Conservation (phyloP, 106 monocot genomes). For the Vanilla planifolia region DNA sequence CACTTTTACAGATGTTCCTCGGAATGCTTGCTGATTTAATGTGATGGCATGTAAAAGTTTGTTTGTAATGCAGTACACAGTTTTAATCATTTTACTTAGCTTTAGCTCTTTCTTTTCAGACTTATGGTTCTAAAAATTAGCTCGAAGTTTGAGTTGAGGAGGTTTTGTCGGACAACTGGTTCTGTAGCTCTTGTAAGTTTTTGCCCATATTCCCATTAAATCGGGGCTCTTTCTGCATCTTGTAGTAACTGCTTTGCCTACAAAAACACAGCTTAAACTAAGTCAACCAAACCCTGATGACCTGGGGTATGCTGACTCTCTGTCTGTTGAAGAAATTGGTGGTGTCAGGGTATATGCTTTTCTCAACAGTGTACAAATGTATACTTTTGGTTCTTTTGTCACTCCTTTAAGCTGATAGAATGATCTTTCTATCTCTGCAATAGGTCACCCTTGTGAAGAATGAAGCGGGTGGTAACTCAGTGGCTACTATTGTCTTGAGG, state of each 20-base stretch:
- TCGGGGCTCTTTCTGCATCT: background rate
- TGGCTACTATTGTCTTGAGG: slow-evolving; percentile 79
- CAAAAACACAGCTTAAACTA: slow-evolving; percentile 73
- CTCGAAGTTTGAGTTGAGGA: slow-evolving; percentile 90
- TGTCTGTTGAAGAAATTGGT: slow-evolving; percentile 94
- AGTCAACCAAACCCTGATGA: slow-evolving; percentile 90
- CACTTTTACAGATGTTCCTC: too few species aligned
- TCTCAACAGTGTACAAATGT: too few species aligned
- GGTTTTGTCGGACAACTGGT: slow-evolving; percentile 96
- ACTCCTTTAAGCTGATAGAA: too few species aligned
- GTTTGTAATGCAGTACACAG: background rate
- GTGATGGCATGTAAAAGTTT: background rate
- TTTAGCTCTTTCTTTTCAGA: slow-evolving; percentile 30
- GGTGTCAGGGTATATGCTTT: slow-evolving; percentile 76
- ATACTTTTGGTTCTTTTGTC: too few species aligned
- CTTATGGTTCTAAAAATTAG: slow-evolving; percentile 96
- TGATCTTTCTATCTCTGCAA: background rate
- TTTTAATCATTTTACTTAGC: background rate
- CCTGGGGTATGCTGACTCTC: slow-evolving; percentile 86
- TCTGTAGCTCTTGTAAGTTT: slow-evolving; percentile 78
- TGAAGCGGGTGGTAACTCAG: slow-evolving; percentile 94
- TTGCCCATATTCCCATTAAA: background rate
- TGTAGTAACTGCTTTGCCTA: background rate
- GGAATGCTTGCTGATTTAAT: background rate
- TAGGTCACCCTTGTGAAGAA: slow-evolving; percentile 95